Conservation (phyloP, 495 filamentous ascomycete species). For the Umbilicaria muhlenbergii region DNA sequence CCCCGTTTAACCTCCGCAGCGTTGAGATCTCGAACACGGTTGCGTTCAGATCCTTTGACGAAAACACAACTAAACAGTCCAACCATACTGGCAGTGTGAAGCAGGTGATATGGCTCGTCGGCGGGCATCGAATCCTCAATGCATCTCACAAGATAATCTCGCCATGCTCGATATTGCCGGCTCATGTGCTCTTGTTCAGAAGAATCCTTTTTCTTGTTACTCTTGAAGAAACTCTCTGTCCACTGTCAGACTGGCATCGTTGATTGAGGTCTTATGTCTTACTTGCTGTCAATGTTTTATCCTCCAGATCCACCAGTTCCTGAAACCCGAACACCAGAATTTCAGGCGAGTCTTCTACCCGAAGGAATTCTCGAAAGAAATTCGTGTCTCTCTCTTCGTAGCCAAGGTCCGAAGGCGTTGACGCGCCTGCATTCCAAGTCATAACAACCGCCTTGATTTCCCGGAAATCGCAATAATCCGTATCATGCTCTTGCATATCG, state of each 20-base stretch:
- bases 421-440: constrained; percentile 95
- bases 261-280: constrained; percentile 10
- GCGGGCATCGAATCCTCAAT: constrained; percentile 73
- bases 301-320: constrained; percentile 89
- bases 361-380: constrained; percentile 64
- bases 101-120: constrained; percentile 62
- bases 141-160: constrained; percentile 65
- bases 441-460: constrained; percentile 62
- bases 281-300: constrained; percentile 95
- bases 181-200: constrained; percentile 88
- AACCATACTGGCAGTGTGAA: constrained; percentile 80
- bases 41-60: constrained; percentile 61
- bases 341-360: constrained; percentile 60
- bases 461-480: constrained; percentile 69
- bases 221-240: constrained; percentile 30
- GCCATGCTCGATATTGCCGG: constrained; percentile 92
- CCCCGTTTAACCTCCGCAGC: constrained; percentile 83
- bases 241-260: constrained; percentile 15
- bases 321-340: constrained; percentile 95
- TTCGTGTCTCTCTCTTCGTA: constrained; percentile 46
- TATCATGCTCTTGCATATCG: constrained; percentile 71
- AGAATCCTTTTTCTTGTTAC: constrained; percentile 74
- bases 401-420: constrained; percentile 67
- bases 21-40: constrained; percentile 58
- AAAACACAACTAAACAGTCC: constrained; percentile 95